Evolutionary conservation across 2,329 filamentous ascomycete species (phyloP), one percentile per base, ranked within the genome.

Genomic region (Chaetothyriales sp.): DNA sequence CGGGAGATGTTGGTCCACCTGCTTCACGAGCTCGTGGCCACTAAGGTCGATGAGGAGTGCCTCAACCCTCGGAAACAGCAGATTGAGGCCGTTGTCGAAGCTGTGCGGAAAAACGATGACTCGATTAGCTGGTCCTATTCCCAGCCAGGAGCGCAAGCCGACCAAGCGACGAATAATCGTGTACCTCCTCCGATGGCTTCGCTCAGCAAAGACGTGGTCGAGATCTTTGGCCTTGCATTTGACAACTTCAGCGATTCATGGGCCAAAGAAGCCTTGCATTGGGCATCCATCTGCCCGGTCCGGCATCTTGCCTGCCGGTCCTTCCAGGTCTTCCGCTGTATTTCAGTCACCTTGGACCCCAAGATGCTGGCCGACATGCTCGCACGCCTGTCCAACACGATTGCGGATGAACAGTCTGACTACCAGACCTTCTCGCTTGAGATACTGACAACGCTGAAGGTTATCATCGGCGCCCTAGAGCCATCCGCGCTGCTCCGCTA

Each of bases 351-450:
- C 0, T 71, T 96, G 19, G 90, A 98, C 62, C 88, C 93, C 59
- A 76, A 81, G 51, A 98, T 96, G 90, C 76, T 98, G 15, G 88
- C 87, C 1, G 92, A 98, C 62, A 98, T 98, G 88, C 79, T 98
- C 19, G 89, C 86, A 10, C 78, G 93, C 46, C 73, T 98, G 28
- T 96, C 90, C 1, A 98, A 96, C 65, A 98, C 92, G 0, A 92
- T 98, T 60, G 89, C 93, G 0, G 90, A 96, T 57, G 88, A 95
- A 59, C 87, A 95, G 61, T 78, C 81, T 0, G 90, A 96, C 67
- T 94, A 95, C 49, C 87, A 95, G 62, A 90, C 88, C 0, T 98
- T 98, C 62, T 93, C 92, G 0, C 90, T 96, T 83, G 93, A 98
- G 64, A 96, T 98, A 51, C 68, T 98, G 49, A 95, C 89, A 0